A percentile compares a stretch with the other conserved stretches of the same genome.
These are phyloP conservation scores for Pichia sp. DNA, from an alignment of 1,139 yeast species.

Conservation along the genomic window DNA sequence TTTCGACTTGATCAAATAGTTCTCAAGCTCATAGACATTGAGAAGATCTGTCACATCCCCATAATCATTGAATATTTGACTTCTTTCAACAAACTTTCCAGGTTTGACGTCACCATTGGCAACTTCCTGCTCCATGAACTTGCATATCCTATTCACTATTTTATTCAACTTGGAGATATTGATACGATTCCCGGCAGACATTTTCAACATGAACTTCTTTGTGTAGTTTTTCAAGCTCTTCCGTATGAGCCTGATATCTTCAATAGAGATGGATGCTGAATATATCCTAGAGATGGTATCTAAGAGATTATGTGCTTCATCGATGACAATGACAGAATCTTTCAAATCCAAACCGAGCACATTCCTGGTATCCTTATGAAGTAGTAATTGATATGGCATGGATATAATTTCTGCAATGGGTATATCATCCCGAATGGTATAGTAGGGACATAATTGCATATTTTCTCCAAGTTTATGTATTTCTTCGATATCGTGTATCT, in stretches of 20 bases:
- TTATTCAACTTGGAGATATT: slow-evolving; percentile 59
- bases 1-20: slow-evolving; percentile 59
- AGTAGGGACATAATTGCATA: slow-evolving; percentile 72
- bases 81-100: slow-evolving; percentile 47
- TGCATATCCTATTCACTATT: slow-evolving; percentile 44
- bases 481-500: slow-evolving; percentile 79
- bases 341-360: slow-evolving; percentile 52
- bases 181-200: slow-evolving; percentile 71
- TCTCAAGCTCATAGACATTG: slow-evolving; percentile 62
- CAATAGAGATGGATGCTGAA: slow-evolving; percentile 49
- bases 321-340: slow-evolving; percentile 69
- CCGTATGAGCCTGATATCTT: slow-evolving; percentile 41
- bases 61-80: slow-evolving; percentile 52
- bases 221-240: slow-evolving; percentile 48
- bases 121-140: slow-evolving; percentile 35
- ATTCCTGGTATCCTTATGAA: slow-evolving; percentile 58
- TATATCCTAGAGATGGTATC: slow-evolving; percentile 70
- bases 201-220: slow-evolving; percentile 49
- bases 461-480: slow-evolving; percentile 53
- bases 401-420: slow-evolving; percentile 66
- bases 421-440: slow-evolving; percentile 55
- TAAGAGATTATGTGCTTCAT: slow-evolving; percentile 86
- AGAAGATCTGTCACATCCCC: slow-evolving; percentile 64
- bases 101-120: slow-evolving; percentile 30
- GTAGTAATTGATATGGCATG: slow-evolving; percentile 75